These are phyloP conservation scores for Cerioporus squamosus DNA, from an alignment of 1,284 basidiomycete genomes.

Conservation along the genomic window DNA sequence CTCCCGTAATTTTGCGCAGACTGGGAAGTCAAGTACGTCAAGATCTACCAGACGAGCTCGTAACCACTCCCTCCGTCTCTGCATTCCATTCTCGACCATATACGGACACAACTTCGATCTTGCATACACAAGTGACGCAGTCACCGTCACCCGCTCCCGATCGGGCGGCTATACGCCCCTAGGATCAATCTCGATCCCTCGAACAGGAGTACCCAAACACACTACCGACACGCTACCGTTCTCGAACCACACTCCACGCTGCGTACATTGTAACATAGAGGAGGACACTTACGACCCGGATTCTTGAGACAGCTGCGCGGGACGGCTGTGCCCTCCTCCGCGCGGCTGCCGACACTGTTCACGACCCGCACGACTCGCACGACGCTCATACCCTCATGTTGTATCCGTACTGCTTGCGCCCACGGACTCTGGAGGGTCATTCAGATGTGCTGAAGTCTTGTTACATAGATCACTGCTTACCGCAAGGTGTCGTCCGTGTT, in stretches of 20 bases:
- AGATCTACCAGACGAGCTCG: slow-evolving; percentile 58
- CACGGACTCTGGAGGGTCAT: neutral
- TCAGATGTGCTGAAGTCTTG: neutral
- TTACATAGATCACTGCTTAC: neutral
- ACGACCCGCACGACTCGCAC: slow-evolving; percentile 2
- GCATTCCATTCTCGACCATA: neutral
- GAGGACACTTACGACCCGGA: too few relatives aligned
- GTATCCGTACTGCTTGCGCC: neutral
- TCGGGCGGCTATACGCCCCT: neutral
- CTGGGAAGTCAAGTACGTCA: slow-evolving; percentile 77
- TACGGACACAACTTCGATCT: neutral
- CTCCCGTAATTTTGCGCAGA: slow-evolving; percentile 43
- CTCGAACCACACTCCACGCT: neutral
- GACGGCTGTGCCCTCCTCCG: neutral
- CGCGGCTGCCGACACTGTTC: neutral
- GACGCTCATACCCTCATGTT: neutral
- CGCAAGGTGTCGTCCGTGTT: neutral
- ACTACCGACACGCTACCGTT: too few relatives aligned
- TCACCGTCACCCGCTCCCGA: slow-evolving; percentile 2
- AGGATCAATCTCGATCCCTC: neutral
- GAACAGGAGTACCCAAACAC: neutral
- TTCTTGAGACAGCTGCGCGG: neutral
- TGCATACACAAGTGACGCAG: slow-evolving; percentile 11
- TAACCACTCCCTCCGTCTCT: neutral
- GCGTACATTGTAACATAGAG: neutral